Evolutionary conservation across 345 rosid genomes (phyloP).

Genomic region (Lagerstroemia speciosa): DNA sequence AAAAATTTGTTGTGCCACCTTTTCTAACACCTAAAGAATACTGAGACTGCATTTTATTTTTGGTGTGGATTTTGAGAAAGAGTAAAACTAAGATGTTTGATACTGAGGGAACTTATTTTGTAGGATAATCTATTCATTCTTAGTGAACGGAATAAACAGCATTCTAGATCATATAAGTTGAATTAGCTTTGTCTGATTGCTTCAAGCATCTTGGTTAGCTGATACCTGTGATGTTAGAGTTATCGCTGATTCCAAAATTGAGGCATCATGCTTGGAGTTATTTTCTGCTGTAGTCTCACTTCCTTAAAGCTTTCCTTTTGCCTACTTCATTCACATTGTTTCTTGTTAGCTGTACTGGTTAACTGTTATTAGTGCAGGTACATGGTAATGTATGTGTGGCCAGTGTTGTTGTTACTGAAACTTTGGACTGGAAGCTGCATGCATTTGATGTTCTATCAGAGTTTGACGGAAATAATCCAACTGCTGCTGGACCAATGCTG

Average conservation of each 20-base stretch:
- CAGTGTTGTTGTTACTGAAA: conserved; percentile 90
- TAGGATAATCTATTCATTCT: no score
- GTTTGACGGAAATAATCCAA: conserved; percentile 76
- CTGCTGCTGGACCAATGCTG: conserved; percentile 94
- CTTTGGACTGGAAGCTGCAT: conserved; percentile 99
- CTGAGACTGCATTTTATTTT: neutral
- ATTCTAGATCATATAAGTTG: neutral
- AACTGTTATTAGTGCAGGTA: conserved; percentile 42
- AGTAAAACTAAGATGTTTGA: neutral
- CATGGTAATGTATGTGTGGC: conserved; percentile 93
- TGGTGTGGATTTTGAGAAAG: neutral
- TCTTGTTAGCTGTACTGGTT: neutral
- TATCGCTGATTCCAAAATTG: no score
- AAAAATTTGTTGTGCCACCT: neutral
- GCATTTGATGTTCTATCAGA: conserved; percentile 94
- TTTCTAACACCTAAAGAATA: no score
- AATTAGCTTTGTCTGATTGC: neutral
- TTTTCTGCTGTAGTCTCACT: no score
- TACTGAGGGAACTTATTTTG: no score
- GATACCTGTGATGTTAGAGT: no score
- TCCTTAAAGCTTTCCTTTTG: neutral
- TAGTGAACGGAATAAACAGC: neutral
- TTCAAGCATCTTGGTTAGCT: no score
- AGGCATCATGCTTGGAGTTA: no score
- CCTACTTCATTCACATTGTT: conserved; percentile 1